A percentile compares a stretch with the other conserved stretches of the same genome.
Conservation (phyloP, 1,284 basidiomycete genomes). For the Sanghuangporus baumii region DNA sequence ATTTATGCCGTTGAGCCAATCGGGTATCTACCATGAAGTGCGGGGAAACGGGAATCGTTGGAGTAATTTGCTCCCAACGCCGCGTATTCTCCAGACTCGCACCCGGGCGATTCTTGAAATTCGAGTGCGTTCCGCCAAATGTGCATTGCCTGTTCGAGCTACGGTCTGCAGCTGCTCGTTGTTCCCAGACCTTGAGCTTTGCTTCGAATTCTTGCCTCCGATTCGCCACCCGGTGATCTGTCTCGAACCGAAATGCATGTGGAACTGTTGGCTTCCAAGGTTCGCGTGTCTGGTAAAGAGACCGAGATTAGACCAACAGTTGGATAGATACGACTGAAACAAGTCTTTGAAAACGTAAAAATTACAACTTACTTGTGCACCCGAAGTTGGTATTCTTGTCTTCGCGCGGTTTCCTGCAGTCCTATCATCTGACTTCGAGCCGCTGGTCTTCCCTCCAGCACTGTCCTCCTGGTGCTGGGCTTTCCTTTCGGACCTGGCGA, state of each 20-base stretch:
- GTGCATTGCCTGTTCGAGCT: slow-evolving; percentile 8
- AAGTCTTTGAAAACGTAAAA: slow-evolving; percentile 6
- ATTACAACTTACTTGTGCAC: slow-evolving; percentile 6
- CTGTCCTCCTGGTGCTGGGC: neutral
- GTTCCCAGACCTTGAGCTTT: slow-evolving; percentile 21
- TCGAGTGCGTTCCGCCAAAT: slow-evolving; percentile 32
- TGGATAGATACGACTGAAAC: neutral
- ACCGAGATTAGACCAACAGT: neutral
- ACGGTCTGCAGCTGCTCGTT: slow-evolving; percentile 23
- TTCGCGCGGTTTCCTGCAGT: neutral
- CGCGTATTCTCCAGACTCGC: slow-evolving; percentile 32
- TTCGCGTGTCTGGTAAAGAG: neutral
- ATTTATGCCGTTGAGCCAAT: slow-evolving; percentile 54
- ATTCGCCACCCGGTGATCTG: slow-evolving; percentile 20
- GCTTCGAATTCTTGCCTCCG: slow-evolving; percentile 23
- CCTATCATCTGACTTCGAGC: slow-evolving; percentile 10
- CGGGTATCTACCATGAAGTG: slow-evolving; percentile 49
- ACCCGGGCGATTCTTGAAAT: slow-evolving; percentile 50
- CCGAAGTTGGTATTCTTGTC: neutral
- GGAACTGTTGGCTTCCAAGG: slow-evolving; percentile 38
- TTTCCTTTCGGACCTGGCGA: slow-evolving; percentile 15
- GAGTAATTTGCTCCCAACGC: slow-evolving; percentile 41
- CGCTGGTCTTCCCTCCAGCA: neutral
- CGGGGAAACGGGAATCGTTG: slow-evolving; percentile 41
- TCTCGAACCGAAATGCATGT: slow-evolving; percentile 44